A percentile compares a stretch with the other conserved stretches of the same genome.
phyloP scores from a whole-genome alignment of 176 grass and related monocot genomes.

The Puya raimondii region DNA sequence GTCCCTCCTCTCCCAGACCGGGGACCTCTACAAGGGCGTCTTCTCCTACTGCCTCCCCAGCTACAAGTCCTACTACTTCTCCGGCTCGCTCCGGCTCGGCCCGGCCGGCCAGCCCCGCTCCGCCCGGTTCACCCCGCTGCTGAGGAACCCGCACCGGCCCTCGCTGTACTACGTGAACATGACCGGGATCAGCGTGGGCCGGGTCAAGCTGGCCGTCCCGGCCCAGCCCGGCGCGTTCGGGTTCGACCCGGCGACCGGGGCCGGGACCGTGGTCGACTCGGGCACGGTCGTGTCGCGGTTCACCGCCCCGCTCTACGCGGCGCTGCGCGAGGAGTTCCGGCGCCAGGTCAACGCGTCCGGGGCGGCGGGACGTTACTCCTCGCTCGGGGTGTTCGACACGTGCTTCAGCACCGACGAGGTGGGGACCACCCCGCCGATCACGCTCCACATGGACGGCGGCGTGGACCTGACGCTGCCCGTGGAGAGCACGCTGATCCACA shows the following conservation, averaged over 20 bases:
- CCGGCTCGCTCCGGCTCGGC: constrained; percentile 77
- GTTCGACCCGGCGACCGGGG: constrained; percentile 59
- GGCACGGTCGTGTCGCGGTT: constrained; percentile 90
- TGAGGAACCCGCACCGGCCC: constrained; percentile 70
- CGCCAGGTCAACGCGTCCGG: constrained; percentile 58
- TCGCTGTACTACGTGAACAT: constrained; percentile 92
- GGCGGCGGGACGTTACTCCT: constrained; percentile 64
- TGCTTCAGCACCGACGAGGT: constrained; percentile 93
- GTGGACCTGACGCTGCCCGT: constrained; percentile 56
- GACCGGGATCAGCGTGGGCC: constrained; percentile 61
- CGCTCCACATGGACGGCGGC: constrained; percentile 51
- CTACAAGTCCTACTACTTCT: constrained; percentile 94
- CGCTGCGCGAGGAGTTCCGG: constrained; percentile 73
- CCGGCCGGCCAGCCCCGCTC: constrained; percentile 44
- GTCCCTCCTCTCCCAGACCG: constrained; percentile 62
- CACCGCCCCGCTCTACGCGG: constrained; percentile 65
- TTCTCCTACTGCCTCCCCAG: constrained; percentile 97
- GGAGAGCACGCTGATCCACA: constrained; percentile 93
- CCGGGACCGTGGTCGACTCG: constrained; percentile 80
- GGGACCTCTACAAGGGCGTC: constrained; percentile 45
- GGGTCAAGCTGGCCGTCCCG: constrained; percentile 33
- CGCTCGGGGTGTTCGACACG: constrained; percentile 90
- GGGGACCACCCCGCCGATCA: constrained; percentile 44
- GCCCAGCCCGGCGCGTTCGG: constrained; percentile 39
- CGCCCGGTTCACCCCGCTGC: constrained; percentile 59